A percentile compares a stretch with the other conserved stretches of the same genome.
phyloP scores from a whole-genome alignment of 306 rosid genomes.

The Gastrolobium villosum region DNA sequence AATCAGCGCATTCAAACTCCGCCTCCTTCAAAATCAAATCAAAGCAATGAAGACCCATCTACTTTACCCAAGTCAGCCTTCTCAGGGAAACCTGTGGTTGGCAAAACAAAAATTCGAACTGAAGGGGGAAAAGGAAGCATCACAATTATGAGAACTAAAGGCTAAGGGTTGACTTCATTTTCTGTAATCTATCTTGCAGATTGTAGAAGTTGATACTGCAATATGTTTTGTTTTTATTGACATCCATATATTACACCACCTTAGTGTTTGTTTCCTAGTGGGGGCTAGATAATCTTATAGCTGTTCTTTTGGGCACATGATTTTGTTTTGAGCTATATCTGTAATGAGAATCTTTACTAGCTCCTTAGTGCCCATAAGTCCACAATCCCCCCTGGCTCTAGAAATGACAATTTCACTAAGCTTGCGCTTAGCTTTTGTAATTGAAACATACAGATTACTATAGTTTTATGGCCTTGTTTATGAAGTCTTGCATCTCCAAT shows the following conservation, averaged over 20 bases:
- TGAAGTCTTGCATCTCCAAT: neutral
- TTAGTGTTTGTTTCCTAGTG: conserved; percentile 50
- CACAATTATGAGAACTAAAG: conserved; percentile 96
- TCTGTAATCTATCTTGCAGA: conserved; percentile 45
- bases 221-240: conserved; percentile 37
- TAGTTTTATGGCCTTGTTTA: conserved; percentile 33
- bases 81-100: conserved; percentile 98
- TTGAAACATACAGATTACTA: conserved; percentile 42
- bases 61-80: conserved; percentile 91
- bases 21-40: conserved; percentile 69
- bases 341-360: conserved; percentile 46
- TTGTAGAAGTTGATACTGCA: conserved; percentile 52
- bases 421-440: conserved; percentile 50
- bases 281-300: conserved; percentile 35
- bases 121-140: conserved; percentile 99
- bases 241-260: conserved; percentile 52
- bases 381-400: conserved; percentile 17
- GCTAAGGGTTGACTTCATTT: conserved; percentile 59
- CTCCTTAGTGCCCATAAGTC: conserved; percentile 31
- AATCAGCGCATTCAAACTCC: conserved; percentile 91
- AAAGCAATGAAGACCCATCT: conserved; percentile 65
- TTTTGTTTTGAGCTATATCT: conserved; percentile 36
- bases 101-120: conserved; percentile 89
- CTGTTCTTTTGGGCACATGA: conserved; percentile 42
- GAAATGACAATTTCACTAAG: conserved; percentile 44